A percentile compares a stretch with the other conserved stretches of the same genome.
These are phyloP conservation scores for Raffaelea albimanens DNA, from an alignment of 2,329 filamentous ascomycete species.

Conservation along the genomic window DNA sequence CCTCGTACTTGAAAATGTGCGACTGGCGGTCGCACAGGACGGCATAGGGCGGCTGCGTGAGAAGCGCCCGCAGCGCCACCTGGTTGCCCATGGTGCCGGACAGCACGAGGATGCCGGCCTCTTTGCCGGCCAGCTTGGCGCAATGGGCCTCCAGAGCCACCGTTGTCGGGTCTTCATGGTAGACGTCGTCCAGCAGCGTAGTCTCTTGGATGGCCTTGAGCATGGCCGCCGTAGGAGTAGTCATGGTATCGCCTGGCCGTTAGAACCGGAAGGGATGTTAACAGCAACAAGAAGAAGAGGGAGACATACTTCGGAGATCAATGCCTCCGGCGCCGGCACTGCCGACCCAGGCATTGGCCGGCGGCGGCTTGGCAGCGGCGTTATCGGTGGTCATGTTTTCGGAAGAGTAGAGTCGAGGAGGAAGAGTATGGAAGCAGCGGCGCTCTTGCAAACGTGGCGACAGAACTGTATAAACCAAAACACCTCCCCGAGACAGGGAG, in stretches of 20 bases:
- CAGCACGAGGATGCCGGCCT: slow-evolving; percentile 69
- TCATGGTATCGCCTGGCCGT: slow-evolving; percentile 43
- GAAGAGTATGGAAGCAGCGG: background rate
- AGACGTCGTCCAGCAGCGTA: slow-evolving; percentile 76
- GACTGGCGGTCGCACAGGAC: slow-evolving; percentile 71
- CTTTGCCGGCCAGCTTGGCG: slow-evolving; percentile 63
- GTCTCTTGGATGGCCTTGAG: slow-evolving; percentile 66
- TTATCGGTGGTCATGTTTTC: background rate
- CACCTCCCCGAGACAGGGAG: too few species aligned
- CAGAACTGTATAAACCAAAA: too few species aligned
- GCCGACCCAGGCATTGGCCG: slow-evolving; percentile 20
- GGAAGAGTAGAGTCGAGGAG: background rate
- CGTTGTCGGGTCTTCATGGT: slow-evolving; percentile 70
- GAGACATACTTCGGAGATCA: slow-evolving; percentile 20
- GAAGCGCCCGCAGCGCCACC: slow-evolving; percentile 66
- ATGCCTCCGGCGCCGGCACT: slow-evolving; percentile 20
- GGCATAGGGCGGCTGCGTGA: slow-evolving; percentile 69
- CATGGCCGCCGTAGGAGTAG: slow-evolving; percentile 73
- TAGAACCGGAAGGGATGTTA: background rate
- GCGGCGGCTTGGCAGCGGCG: background rate
- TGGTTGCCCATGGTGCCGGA: slow-evolving; percentile 96
- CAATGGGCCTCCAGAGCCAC: slow-evolving; percentile 65
- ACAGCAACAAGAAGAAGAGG: background rate
- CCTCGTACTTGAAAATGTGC: slow-evolving; percentile 65
- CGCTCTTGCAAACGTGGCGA: too few species aligned